Evolutionary conservation across 176 grass and related monocot genomes (phyloP).

Genomic region (Bonia amplexicaulis): DNA sequence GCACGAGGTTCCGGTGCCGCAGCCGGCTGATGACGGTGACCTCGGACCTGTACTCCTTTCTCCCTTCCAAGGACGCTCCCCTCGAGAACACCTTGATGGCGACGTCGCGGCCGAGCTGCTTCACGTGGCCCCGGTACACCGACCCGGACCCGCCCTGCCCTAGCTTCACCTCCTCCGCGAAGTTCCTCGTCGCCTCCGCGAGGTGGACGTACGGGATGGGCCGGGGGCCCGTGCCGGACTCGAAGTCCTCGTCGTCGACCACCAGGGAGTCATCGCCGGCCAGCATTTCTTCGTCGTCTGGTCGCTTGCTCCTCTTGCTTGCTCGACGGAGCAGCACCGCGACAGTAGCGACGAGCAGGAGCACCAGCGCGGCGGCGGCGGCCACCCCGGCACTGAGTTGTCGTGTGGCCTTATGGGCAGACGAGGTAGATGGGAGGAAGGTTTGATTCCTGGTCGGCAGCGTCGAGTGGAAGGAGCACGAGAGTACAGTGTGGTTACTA

Average conservation of each 20-base stretch:
- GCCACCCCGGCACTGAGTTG: neutral
- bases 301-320: neutral
- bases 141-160: constrained; percentile 61
- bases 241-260: constrained; percentile 12
- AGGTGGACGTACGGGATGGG: constrained; percentile 28
- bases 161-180: constrained; percentile 41
- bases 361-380: neutral
- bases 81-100: constrained; percentile 58
- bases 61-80: constrained; percentile 42
- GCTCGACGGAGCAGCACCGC: neutral
- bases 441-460: neutral
- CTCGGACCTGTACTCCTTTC: constrained; percentile 55
- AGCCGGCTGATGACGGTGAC: constrained; percentile 59
- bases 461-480: constrained; percentile 58
- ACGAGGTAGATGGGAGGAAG: neutral
- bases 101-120: constrained; percentile 18
- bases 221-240: constrained; percentile 20
- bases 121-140: constrained; percentile 52
- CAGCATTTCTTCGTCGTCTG: neutral
- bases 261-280: constrained; percentile 31
- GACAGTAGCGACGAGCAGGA: neutral
- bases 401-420: neutral
- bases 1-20: constrained; percentile 64
- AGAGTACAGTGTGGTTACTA: constrained; percentile 36
- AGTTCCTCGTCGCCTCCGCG: constrained; percentile 30